These are phyloP conservation scores for Friedmanniomyces simplex DNA, from an alignment of 495 filamentous ascomycete species.

Conservation along the genomic window DNA sequence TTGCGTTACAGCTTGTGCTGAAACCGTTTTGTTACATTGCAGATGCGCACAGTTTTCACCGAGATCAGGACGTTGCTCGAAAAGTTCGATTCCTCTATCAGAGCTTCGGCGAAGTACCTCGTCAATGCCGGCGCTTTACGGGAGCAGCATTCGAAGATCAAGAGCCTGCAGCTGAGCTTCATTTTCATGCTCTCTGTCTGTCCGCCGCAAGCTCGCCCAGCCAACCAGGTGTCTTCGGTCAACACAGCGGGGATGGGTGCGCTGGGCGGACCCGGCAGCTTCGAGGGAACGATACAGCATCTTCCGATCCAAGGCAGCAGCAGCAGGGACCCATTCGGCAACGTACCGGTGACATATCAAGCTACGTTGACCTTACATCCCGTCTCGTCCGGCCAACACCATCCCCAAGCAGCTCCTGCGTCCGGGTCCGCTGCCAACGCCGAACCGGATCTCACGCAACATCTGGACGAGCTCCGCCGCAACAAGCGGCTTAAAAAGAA, in stretches of 20 bases:
- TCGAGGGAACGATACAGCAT: neutral
- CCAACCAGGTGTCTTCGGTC: too few relatives aligned
- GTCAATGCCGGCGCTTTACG: neutral
- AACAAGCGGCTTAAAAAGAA: neutral
- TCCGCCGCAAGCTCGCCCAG: neutral
- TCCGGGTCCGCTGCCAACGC: neutral
- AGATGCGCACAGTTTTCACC: neutral
- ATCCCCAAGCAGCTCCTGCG: neutral
- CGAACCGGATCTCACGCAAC: neutral
- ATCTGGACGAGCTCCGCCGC: neutral
- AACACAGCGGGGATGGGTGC: neutral
- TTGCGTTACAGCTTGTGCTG: too few relatives aligned
- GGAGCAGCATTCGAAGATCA: neutral
- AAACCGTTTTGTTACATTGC: neutral
- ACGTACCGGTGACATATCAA: neutral
- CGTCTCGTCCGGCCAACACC: neutral
- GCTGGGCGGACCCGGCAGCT: neutral
- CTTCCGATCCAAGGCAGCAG: neutral
- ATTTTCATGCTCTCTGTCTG: conserved; percentile 4
- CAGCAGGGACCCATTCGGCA: neutral
- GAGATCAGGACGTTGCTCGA: neutral
- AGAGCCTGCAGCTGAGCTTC: conserved; percentile 1
- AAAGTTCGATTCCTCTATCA: neutral
- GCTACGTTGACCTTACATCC: conserved; percentile 1
- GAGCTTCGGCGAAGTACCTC: neutral